Evolutionary conservation across 352 stramenopile genomes (phyloP).

Genomic region (Globisporangium cederbergense): DNA sequence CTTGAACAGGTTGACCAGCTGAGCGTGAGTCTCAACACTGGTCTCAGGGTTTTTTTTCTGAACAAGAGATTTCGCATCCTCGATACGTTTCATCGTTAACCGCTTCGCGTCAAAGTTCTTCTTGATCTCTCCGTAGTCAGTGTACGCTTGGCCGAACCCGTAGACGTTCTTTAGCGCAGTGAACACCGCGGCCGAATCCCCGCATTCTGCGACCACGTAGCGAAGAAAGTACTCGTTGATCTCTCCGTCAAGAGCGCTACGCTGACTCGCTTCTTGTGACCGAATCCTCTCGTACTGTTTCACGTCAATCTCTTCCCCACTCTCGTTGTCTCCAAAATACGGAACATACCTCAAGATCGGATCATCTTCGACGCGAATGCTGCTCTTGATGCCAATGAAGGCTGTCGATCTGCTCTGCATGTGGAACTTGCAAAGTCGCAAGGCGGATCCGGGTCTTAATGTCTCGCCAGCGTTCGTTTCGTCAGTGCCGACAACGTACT

Average conservation of each 20-base stretch:
- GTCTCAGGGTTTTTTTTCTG: not conserved
- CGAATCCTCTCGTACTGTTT: conserved; percentile 62
- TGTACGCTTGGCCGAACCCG: conserved; percentile 55
- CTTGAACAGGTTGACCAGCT: conserved; percentile 29
- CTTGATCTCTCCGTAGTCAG: conserved; percentile 70
- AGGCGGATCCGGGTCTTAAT: conserved; percentile 26
- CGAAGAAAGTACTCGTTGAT: conserved; percentile 70
- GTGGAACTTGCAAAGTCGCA: conserved; percentile 33
- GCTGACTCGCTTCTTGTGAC: conserved; percentile 29
- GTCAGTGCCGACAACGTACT: conserved; percentile 27
- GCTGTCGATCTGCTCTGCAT: conserved; percentile 66
- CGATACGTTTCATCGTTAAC: conserved; percentile 35
- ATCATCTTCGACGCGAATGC: conserved; percentile 84
- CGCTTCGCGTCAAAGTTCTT: conserved; percentile 46
- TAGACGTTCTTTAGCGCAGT: conserved; percentile 51
- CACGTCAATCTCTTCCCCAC: conserved; percentile 70
- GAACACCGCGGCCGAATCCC: conserved; percentile 55
- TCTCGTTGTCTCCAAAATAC: conserved; percentile 92
- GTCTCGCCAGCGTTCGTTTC: conserved; percentile 24
- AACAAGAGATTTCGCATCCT: conserved; percentile 42
- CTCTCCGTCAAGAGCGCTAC: conserved; percentile 58
- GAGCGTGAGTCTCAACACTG: not conserved
- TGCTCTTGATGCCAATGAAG: conserved; percentile 63
- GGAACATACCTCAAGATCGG: conserved; percentile 86
- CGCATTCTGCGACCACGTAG: conserved; percentile 53